These are phyloP conservation scores for Pythium monospermum DNA, from an alignment of 352 stramenopile genomes.

Conservation along the genomic window DNA sequence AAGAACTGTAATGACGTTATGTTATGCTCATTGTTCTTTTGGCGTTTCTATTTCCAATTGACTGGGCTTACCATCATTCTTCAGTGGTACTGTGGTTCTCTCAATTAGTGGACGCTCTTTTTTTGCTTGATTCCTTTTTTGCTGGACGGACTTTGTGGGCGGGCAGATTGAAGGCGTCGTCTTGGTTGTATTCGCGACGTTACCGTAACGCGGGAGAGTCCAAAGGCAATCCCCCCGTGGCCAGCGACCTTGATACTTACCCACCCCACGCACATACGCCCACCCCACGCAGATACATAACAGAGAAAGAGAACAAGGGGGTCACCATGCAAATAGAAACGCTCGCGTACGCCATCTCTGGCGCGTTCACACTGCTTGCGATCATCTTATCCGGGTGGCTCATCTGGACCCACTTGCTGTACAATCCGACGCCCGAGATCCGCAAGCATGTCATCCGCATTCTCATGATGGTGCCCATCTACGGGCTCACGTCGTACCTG, in stretches of 20 bases:
- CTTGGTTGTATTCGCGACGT: too few species aligned
- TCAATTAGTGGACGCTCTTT: too few species aligned
- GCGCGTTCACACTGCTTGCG: conserved; percentile 80
- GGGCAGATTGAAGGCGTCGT: conserved; percentile 1
- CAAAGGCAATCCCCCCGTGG: neutral
- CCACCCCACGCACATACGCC: neutral
- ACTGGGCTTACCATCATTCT: too few species aligned
- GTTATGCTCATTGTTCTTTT: neutral
- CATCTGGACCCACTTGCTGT: conserved; percentile 86
- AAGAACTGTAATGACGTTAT: conserved; percentile 7
- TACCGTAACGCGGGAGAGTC: too few species aligned
- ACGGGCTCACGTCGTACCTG: conserved; percentile 88
- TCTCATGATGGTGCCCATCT: conserved; percentile 93
- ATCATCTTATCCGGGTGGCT: conserved; percentile 83
- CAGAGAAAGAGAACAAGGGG: too few species aligned
- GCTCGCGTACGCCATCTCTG: conserved; percentile 82
- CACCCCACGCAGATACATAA: too few species aligned
- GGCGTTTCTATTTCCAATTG: neutral
- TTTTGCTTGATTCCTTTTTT: conserved; percentile 3
- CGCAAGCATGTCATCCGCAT: conserved; percentile 93
- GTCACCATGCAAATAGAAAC: conserved; percentile 81
- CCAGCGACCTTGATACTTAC: neutral
- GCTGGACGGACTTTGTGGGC: neutral
- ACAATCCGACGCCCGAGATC: conserved; percentile 76
- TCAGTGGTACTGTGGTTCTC: too few species aligned